Base-by-base conservation (phyloP, 225 moss, liverwort and hornwort genomes). In the Polytrichum formosum region DNA sequence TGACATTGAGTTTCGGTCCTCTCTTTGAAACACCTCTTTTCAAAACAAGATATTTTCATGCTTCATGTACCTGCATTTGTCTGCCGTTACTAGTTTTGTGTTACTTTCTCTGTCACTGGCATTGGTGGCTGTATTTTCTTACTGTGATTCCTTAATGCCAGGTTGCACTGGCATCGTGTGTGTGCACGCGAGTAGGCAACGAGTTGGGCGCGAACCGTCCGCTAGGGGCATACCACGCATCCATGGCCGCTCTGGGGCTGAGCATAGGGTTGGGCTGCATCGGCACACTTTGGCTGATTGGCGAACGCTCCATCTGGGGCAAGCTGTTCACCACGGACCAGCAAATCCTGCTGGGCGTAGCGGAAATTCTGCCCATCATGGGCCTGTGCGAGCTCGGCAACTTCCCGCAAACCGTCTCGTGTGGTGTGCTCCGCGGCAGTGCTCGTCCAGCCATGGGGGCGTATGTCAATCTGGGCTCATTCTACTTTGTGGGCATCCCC, bases 331-430 rank as follows among this genome's bases (percentile, higher is more conserved):
- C 82, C 4, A 65, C 68, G n/a, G 85, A 86, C 63, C 61, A 63
- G 54, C 79, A 73, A 58, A 82, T 86, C 33, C 79, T 86, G 7
- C 66, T 72, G 8, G 77, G 82, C 9, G 82, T 86, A 4, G 79
- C 82, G 13, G 68, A 73, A 53, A 77, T 83, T 30, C 73, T 86
- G 0, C 83, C 86, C 20, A 73, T 86, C 58, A 86, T 86, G 86
- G 83, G 80, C 0, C 83, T 83, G 20, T 82, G 82, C 72, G 83
- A 86, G 35, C 82, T 86, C 21, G 86, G 86, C 9, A 83, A 86
- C 73, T 83, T 86, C 59, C 80, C 80, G 4, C 83, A 86, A 67
- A 86, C 86, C 4, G 80, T 86, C 0, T 75, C 75, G 2, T 86
- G 83, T 28, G 86, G 83, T 5, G 80, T 86, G 25, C 69, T 80